Base-by-base conservation (phyloP, 2,329 filamentous ascomycete species). In the Pestalotiopsis sp. region DNA sequence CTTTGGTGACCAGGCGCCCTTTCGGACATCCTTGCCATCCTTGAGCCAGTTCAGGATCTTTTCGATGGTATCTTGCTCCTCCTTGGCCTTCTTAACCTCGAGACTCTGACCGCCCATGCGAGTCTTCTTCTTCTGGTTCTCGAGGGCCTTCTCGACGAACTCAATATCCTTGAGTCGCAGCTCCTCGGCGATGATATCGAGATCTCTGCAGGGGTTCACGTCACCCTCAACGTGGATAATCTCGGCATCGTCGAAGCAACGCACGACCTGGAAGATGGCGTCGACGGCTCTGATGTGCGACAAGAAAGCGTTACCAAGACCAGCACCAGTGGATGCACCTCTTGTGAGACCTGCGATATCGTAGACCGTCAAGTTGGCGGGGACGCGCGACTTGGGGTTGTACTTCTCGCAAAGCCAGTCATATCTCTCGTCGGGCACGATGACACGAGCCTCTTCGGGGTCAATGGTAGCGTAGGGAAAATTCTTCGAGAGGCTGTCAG, bases 201-300 rank as follows among this genome's bases (percentile, higher is more conserved):
- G 83, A 86, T 99, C 96, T 79, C 96, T 92, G 70, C 93, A 89
- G 41, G 96, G 97, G 84, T 99, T 93, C 76, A 99, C 97, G 77
- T 99, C 96, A 80, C 96, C 97, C 87, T 99, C 97, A 73, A 99
- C 95, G 88, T 99, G 96, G 76, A 98, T 98, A 77, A 99, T 99
- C 84, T 99, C 96, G 69, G 95, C 96, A 86, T 99, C 96, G 79
- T 99, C 97, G 84, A 99, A 98, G 85, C 93, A 97, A 76, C 95
- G 91, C 49, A 98, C 95, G 59, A 98, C 95, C 83, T 97, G 93
- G 87, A 97, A 98, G 83, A 98, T 97, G 82, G 95, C 95, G 86
- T 98, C 95, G 82, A 98, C 95, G 67, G 96, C 96, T 80, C 97
- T 94, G 76, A 99, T 99, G 83, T 99, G 96, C 49, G 96, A 98